Base-by-base conservation (phyloP, 2,329 filamentous ascomycete species). In the Cadophora sp. region DNA sequence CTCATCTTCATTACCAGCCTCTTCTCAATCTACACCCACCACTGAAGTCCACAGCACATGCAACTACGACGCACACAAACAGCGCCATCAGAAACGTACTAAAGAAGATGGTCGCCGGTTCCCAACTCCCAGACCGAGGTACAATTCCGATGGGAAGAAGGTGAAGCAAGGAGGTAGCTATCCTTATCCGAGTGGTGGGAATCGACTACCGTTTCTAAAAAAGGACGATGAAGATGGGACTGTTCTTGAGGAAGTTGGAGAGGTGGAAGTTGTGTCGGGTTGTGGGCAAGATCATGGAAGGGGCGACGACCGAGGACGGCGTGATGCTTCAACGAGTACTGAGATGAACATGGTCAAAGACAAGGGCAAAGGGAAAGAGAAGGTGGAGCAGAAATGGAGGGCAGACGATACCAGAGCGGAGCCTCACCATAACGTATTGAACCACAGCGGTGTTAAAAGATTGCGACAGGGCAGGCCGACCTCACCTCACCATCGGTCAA, bases 81-180 rank as follows among this genome's bases (percentile, higher is more conserved):
- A 40, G 27, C 14, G 29, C 14, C 29, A 16, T 9, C 19, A 40
- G 12, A 63, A 53, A 24, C 43, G 61, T 12, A 51, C 26, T 5
- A 53, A 37, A 53, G 46, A 53, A 4, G 26, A n/a, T 4, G 29
- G 46, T 34, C 46, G 61, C 11, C 53, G 61, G 46, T 63, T 63
- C n/a, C 61, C 61, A 26, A 51, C 27, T 40, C 61, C n/a, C 37
- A 51, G 61, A 40, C 61, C 61, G 6, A 51, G 61, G 4, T 53
- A 63, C 22, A 51, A 53, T 16, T 24, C 43, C 11, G 29, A 63
- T 37, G 61, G 48, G 46, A 51, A 34, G 61, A 63, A 63, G 48
- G 1, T 53, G 61, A 53, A 34, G 5, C 31, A 48, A 24, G 61
- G 61, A 11, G 34, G 40, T n/a, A 63, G 48, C 46, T 51, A 51